These are phyloP conservation scores for Flaveria brownii DNA, from an alignment of 129 eudicot genomes.

Conservation along the genomic window DNA sequence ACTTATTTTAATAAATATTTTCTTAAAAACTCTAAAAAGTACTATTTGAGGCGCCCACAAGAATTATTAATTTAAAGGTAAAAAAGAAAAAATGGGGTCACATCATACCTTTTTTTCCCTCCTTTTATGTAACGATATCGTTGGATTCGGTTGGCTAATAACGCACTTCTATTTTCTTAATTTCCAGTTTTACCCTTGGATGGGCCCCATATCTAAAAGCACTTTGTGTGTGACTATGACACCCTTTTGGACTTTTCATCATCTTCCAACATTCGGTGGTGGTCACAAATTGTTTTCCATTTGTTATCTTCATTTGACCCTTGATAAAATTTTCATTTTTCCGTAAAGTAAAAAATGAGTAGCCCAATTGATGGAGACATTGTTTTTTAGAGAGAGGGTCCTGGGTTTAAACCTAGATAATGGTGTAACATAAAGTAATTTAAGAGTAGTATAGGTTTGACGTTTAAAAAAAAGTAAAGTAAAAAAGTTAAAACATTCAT, in stretches of 20 bases:
- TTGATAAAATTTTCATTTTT: background rate
- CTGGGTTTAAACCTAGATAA: too few relatives aligned
- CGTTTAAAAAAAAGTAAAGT: too few relatives aligned
- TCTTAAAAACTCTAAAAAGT: background rate
- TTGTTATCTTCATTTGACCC: conserved; percentile 8
- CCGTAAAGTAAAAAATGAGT: too few relatives aligned
- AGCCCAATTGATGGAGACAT: too few relatives aligned
- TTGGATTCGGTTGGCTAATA: conserved; percentile 30
- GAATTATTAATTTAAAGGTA: conserved; percentile 20
- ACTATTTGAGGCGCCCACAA: background rate
- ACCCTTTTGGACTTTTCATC: conserved; percentile 22
- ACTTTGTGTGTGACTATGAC: conserved; percentile 25
- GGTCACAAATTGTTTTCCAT: conserved; percentile 18
- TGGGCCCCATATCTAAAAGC: conserved; percentile 24
- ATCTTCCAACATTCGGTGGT: conserved; percentile 31
- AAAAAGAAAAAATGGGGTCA: conserved; percentile 16
- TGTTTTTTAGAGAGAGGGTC: too few relatives aligned
- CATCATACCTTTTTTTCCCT: conserved; percentile 34
- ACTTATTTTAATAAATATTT: too few relatives aligned
- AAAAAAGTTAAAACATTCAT: too few relatives aligned
- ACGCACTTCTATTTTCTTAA: conserved; percentile 9
- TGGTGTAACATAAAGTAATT: too few relatives aligned
- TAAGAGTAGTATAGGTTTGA: too few relatives aligned
- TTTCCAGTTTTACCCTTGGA: conserved; percentile 31
- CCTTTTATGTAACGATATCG: conserved; percentile 23